Evolutionary conservation across 108 stramenopile genomes (phyloP), one percentile per base, ranked within the genome.

Genomic region (Phaeodactylum tricornutum): DNA sequence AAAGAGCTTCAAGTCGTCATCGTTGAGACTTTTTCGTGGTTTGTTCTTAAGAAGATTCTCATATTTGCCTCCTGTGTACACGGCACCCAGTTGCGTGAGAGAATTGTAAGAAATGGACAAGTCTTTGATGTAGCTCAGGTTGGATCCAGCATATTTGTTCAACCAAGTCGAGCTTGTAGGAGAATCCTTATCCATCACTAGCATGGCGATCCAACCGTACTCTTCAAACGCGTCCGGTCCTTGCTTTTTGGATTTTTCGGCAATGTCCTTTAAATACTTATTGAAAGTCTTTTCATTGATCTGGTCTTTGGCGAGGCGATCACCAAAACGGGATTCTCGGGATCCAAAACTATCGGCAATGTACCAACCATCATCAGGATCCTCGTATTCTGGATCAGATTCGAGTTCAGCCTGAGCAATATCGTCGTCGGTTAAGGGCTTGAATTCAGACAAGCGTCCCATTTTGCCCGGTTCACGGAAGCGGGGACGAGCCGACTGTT

Each of bases 51-150:
- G 69, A 39, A 90, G 48, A 49, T 62, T 76, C 53, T 85, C 88
- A 57, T 90, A 90, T 55, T 85, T 90, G 21, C 88, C 88, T 29
- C 88, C 88, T 0, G 88, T 90, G 51, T 68, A 90, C 43, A 85
- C 81, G 4, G 67, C 81, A 24, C 88, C 88, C 37, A 85, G 58
- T 47, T 82, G 79, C n/a, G 88, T 90, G 27, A 86, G 40, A n/a
- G 74, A 38, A 50, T 90, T 85, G 62, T 74, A 83, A 11, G 84
- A 74, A 26, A 74, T 55, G 35, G 50, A 58, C 38, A 91, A 66
- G 69, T 91, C 88, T 68, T 91, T 86, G 38, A 63, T 63, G 62
- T 74, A 91, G 24, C 59, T 47, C 21, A 91, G 50, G 19, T 80
- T 74, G 46, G 77, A 75, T 5, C 49, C 49, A 40, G 81, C 81